Conservation (phyloP, 306 rosid species). For the Rosa persica region DNA sequence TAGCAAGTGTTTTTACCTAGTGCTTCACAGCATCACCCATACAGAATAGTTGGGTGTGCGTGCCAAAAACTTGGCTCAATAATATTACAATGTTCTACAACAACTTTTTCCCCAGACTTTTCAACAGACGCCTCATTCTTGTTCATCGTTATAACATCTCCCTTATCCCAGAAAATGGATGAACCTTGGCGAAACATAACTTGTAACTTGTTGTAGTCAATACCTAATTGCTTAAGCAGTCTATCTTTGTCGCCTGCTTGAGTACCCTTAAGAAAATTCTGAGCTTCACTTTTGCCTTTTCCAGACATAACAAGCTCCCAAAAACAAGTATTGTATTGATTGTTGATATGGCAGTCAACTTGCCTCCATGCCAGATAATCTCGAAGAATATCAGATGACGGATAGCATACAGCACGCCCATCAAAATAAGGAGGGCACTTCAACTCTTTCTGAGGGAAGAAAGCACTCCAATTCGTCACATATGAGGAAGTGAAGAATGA, state of each 20-base stretch:
- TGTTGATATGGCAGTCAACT: constrained; percentile 92
- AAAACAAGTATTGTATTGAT: constrained; percentile 85
- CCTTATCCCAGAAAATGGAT: constrained; percentile 59
- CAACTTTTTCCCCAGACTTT: constrained; percentile 30
- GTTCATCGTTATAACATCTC: constrained; percentile 18
- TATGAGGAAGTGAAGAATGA: constrained; percentile 74
- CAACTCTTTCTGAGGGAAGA: constrained; percentile 51
- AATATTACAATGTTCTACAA: constrained; percentile 55
- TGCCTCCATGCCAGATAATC: constrained; percentile 92
- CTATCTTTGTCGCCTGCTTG: constrained; percentile 61
- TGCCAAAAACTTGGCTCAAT: constrained; percentile 63
- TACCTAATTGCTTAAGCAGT: constrained; percentile 55
- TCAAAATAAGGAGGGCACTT: constrained; percentile 73
- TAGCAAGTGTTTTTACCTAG: neutral
- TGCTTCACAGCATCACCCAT: constrained; percentile 12
- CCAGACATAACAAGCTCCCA: constrained; percentile 85
- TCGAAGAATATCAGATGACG: constrained; percentile 57
- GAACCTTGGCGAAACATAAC: constrained; percentile 73
- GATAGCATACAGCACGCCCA: constrained; percentile 85
- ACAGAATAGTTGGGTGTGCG: constrained; percentile 52
- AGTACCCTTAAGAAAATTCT: constrained; percentile 63
- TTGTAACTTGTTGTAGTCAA: constrained; percentile 61
- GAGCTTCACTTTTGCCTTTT: constrained; percentile 74
- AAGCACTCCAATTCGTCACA: constrained; percentile 61
- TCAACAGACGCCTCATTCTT: constrained; percentile 33